Evolutionary conservation across 306 rosid genomes (phyloP).

Genomic region (Quillaja saponaria): DNA sequence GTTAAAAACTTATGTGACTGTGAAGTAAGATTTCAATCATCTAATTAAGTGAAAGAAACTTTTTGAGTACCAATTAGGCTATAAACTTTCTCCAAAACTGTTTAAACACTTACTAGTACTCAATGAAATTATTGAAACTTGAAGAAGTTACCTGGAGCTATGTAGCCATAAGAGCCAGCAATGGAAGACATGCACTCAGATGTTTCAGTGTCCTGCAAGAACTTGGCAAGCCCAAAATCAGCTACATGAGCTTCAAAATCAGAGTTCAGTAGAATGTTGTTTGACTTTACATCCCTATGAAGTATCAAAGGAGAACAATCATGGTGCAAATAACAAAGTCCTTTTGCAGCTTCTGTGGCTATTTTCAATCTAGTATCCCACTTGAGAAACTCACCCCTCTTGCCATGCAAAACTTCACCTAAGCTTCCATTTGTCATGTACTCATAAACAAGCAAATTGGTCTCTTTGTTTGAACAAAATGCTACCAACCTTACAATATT

Average conservation of each 20-base stretch:
- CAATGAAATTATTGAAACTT: too few species aligned
- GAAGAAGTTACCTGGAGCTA: conserved; percentile 80
- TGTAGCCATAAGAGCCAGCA: conserved; percentile 94
- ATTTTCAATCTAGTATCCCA: conserved; percentile 82
- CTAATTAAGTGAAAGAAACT: too few species aligned
- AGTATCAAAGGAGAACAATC: conserved; percentile 83
- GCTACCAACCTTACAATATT: conserved; percentile 81
- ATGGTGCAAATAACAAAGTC: conserved; percentile 86
- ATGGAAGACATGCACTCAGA: conserved; percentile 97
- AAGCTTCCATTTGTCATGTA: conserved; percentile 88
- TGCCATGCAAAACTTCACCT: conserved; percentile 86
- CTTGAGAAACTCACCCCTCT: conserved; percentile 65
- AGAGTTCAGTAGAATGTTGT: conserved; percentile 73
- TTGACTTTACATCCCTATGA: conserved; percentile 90
- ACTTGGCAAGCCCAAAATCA: conserved; percentile 93
- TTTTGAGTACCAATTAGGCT: too few species aligned
- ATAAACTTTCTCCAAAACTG: too few species aligned
- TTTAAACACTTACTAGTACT: too few species aligned
- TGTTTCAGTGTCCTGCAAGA: conserved; percentile 72
- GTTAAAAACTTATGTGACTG: too few species aligned
- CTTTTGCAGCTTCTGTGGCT: conserved; percentile 88
- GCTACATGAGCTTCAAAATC: conserved; percentile 94
- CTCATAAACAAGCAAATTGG: conserved; percentile 83
- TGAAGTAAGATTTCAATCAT: too few species aligned
- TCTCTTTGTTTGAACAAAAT: conserved; percentile 72